These are phyloP conservation scores for Trichosporon faecale DNA, from an alignment of 1,284 basidiomycete species.

Conservation along the genomic window DNA sequence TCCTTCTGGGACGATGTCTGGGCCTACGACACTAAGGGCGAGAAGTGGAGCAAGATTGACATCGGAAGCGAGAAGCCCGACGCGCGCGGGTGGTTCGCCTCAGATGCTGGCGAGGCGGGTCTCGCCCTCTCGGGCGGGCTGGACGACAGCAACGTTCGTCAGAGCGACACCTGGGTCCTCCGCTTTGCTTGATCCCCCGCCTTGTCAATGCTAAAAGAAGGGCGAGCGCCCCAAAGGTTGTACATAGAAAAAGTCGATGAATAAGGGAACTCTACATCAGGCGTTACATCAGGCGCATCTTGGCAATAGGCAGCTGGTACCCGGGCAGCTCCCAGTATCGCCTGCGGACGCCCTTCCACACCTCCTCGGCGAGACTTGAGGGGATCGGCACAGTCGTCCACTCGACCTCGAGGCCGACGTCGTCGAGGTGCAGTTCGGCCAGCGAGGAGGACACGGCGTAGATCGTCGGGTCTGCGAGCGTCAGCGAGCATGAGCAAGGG, in stretches of 20 bases:
- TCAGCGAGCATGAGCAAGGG: not conserved
- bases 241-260: not conserved
- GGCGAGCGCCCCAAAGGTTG: not conserved
- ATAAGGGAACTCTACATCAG: not conserved
- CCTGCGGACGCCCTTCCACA: slow-evolving; percentile 51
- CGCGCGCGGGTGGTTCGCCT: slow-evolving; percentile 48
- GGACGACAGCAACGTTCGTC: slow-evolving; percentile 40
- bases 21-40: slow-evolving; percentile 21
- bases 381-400: slow-evolving; percentile 51
- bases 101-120: slow-evolving; percentile 20
- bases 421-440: slow-evolving; percentile 77
- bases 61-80: slow-evolving; percentile 22
- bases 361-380: slow-evolving; percentile 48
- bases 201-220: not conserved
- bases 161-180: slow-evolving; percentile 44
- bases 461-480: slow-evolving; percentile 70
- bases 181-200: not conserved
- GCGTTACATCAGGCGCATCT: slow-evolving; percentile 32
- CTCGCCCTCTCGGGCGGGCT: slow-evolving; percentile 46
- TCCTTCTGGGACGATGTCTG: slow-evolving; percentile 41
- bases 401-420: slow-evolving; percentile 62
- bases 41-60: slow-evolving; percentile 25
- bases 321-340: slow-evolving; percentile 53
- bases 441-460: slow-evolving; percentile 90
- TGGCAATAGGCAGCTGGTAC: slow-evolving; percentile 48